Conservation (phyloP, 768 basidiomycete genomes). For the Mycena maculata region DNA sequence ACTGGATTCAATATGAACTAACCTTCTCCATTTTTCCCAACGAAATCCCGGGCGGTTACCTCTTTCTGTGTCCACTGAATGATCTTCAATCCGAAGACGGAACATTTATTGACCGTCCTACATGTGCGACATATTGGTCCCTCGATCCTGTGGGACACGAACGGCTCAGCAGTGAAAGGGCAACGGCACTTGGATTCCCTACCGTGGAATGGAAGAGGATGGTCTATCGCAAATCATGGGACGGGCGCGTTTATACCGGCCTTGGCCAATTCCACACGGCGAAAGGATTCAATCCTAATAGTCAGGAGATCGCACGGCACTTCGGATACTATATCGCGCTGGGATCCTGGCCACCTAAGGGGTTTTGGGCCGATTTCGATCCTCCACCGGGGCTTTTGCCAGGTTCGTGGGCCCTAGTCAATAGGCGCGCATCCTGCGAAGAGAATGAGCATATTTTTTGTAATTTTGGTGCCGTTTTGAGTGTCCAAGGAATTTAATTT, state of each 20-base stretch:
- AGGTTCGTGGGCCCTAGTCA: no score
- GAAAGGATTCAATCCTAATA: background rate
- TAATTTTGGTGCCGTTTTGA: no score
- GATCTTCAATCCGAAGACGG: background rate
- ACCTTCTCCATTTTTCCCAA: background rate
- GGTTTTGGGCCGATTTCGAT: no score
- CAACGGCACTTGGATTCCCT: background rate
- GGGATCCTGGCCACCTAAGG: no score
- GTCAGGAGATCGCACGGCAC: background rate
- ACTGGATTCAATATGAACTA: background rate
- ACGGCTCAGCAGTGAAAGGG: background rate
- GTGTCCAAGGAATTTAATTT: no score
- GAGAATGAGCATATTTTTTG: no score
- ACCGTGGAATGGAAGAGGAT: background rate
- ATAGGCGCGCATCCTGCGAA: no score
- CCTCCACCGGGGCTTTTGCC: no score
- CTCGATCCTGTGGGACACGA: background rate
- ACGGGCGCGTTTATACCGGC: background rate
- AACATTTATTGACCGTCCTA: background rate
- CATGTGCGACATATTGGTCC: background rate
- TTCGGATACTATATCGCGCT: no score
- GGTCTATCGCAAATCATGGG: background rate
- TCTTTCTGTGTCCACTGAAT: background rate
- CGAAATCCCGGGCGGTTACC: background rate
- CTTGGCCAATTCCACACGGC: background rate